Base-by-base conservation (phyloP, 1,284 basidiomycete species). In the Cryptococcus depauperatus region DNA sequence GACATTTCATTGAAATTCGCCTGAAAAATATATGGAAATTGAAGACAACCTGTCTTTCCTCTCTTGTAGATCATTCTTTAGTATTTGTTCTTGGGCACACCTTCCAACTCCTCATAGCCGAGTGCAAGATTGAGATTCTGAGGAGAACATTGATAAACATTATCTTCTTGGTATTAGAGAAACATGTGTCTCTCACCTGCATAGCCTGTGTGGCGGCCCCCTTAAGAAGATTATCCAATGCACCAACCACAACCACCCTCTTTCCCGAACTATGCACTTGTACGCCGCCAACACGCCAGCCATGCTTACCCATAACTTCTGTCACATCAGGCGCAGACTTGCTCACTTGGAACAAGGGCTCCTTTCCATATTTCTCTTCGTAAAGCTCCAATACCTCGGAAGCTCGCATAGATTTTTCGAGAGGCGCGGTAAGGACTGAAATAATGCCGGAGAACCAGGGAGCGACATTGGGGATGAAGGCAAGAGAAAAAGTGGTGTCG, bases 391-490 rank as follows among this genome's bases (percentile, higher is more conserved):
- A 74, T 13, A 98, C 75, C 40, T 95, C 84, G 43, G 74, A 74
- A 43, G 91, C 91, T 16, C 57, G 77, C 75, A 72, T 81, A 26
- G 68, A 72, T 48, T 78, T 72, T 35, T 74, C 79, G 27, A 97
- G 75, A 3, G 91, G 90, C 50, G 90, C 82, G 32, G 83, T 87
- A 35, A 84, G 75, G 30, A 88, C 85, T 35, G 85, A 85, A 54
- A 96, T 71, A 70, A 99, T 99, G 5, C 95, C 93, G 55, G 87
- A 88, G 74, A 96, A 98, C 90, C 92, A 98, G 5, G 91, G 84
- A 0, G 83, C 83, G 13, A 97, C 89, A 40, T 76, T 75, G 1
- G 93, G 93, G 29, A 91, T 75, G 70, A 99, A 99, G 9, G 83
- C 85, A 26, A 97, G 68, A 51, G 82, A 79, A 52, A 93, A 71